Evolutionary conservation across 2,329 filamentous ascomycete genomes (phyloP).

Genomic region (Microcyclosporella mali): DNA sequence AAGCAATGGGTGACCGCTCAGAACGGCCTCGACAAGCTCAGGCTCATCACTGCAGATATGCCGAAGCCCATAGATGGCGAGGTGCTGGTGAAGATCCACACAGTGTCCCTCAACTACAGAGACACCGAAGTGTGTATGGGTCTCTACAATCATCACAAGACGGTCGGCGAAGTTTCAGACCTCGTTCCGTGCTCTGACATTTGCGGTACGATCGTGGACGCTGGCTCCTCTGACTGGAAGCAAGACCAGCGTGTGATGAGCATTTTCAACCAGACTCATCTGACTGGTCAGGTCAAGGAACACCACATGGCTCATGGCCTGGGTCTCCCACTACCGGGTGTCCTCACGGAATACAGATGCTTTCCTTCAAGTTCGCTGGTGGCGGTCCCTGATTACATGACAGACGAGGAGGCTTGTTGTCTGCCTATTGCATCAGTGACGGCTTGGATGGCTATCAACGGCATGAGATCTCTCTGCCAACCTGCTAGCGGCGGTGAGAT

Average conservation of each 20-base stretch:
- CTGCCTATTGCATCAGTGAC: slow-evolving; percentile 58
- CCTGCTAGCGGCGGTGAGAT: slow-evolving; percentile 37
- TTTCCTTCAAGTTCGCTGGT: slow-evolving; percentile 54
- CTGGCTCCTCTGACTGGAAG: slow-evolving; percentile 46
- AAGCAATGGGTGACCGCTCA: slow-evolving; percentile 37
- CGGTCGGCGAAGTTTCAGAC: slow-evolving; percentile 37
- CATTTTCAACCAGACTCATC: slow-evolving; percentile 54
- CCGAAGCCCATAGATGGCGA: slow-evolving; percentile 35
- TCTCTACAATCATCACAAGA: slow-evolving; percentile 60
- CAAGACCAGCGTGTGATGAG: slow-evolving; percentile 60
- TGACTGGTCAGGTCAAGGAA: slow-evolving; percentile 54
- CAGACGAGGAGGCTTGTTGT: slow-evolving; percentile 54
- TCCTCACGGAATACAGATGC: slow-evolving; percentile 54
- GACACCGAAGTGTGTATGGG: slow-evolving; percentile 57
- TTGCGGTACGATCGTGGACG: slow-evolving; percentile 54
- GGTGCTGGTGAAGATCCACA: slow-evolving; percentile 47
- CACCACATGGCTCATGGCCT: slow-evolving; percentile 52
- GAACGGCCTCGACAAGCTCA: slow-evolving; percentile 39
- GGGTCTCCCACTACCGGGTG: slow-evolving; percentile 55
- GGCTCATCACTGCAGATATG: slow-evolving; percentile 30
- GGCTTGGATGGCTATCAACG: slow-evolving; percentile 61
- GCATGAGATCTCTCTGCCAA: slow-evolving; percentile 50
- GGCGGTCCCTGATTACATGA: slow-evolving; percentile 51
- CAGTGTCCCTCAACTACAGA: slow-evolving; percentile 51
- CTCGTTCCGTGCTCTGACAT: slow-evolving; percentile 65